Percentiles rank a stretch among this genome's conserved stretches.
phyloP scores from a whole-genome alignment of 805 yeast species.

The Wickerhamomyces queroliae region DNA sequence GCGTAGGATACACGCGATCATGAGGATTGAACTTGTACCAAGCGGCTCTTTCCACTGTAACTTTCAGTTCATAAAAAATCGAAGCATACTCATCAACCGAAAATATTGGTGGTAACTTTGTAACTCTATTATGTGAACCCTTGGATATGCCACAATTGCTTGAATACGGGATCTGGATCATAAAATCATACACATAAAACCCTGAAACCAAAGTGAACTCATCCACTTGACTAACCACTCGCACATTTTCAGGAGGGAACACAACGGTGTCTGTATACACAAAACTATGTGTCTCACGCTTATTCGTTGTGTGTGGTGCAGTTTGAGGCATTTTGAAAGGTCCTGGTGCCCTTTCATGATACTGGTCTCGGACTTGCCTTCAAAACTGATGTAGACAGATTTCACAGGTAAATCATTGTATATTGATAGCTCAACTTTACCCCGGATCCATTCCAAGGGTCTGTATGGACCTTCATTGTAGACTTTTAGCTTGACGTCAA shows the following conservation, averaged over 20 bases:
- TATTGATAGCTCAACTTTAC: no score
- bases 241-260: slow-evolving; percentile 42
- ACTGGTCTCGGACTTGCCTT: no score
- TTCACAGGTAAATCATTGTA: no score
- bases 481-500: no score
- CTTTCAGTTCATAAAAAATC: slow-evolving; percentile 46
- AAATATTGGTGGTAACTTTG: background rate
- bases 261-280: slow-evolving; percentile 39
- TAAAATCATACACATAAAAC: slow-evolving; percentile 41
- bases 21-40: slow-evolving; percentile 35
- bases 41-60: slow-evolving; percentile 48
- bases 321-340: no score
- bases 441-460: no score
- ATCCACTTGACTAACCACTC: slow-evolving; percentile 34
- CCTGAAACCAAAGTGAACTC: slow-evolving; percentile 34
- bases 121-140: background rate
- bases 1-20: slow-evolving; percentile 27
- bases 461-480: no score
- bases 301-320: background rate
- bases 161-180: background rate
- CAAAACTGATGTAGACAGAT: no score
- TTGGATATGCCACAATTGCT: background rate
- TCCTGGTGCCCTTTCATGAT: no score
- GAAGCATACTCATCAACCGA: background rate
- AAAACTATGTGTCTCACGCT: slow-evolving; percentile 27